Evolutionary conservation across 2,329 filamentous ascomycete species (phyloP).

Genomic region (Capronia coronata): DNA sequence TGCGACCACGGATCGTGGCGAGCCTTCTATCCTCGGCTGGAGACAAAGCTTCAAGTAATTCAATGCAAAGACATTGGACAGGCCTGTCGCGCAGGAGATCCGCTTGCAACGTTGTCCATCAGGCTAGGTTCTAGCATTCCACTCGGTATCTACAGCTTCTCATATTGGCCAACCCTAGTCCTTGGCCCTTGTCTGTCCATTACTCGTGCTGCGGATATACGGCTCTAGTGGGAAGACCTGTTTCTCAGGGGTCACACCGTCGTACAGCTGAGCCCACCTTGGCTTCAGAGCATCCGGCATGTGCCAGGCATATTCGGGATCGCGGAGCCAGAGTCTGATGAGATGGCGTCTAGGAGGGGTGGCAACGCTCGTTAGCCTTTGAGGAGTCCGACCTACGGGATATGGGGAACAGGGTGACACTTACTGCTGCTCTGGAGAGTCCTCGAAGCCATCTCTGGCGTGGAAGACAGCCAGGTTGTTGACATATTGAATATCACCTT

Average conservation of each 20-base stretch:
- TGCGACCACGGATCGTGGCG: neutral
- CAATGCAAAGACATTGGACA: no score
- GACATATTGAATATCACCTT: constrained; percentile 48
- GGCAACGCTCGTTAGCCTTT: no score
- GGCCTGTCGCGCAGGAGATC: no score
- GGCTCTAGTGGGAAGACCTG: constrained; percentile 42
- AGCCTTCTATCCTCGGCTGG: neutral
- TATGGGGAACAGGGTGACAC: constrained; percentile 15
- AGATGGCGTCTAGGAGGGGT: constrained; percentile 37
- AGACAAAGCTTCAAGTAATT: neutral
- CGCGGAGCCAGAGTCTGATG: constrained; percentile 44
- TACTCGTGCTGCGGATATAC: constrained; percentile 28
- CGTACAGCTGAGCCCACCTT: constrained; percentile 41
- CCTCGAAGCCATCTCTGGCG: constrained; percentile 43
- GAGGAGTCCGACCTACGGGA: neutral
- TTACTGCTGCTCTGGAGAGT: constrained; percentile 37
- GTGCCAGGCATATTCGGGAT: constrained; percentile 43
- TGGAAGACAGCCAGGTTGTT: constrained; percentile 51
- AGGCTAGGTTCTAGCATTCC: neutral
- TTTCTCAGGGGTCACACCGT: constrained; percentile 35
- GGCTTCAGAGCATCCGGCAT: constrained; percentile 36
- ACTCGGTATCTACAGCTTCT: neutral
- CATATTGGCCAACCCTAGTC: neutral
- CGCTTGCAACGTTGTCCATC: neutral
- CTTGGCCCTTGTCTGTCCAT: constrained; percentile 1